Evolutionary conservation across 306 rosid species (phyloP).

Genomic region (Lathyrus oleraceus): DNA sequence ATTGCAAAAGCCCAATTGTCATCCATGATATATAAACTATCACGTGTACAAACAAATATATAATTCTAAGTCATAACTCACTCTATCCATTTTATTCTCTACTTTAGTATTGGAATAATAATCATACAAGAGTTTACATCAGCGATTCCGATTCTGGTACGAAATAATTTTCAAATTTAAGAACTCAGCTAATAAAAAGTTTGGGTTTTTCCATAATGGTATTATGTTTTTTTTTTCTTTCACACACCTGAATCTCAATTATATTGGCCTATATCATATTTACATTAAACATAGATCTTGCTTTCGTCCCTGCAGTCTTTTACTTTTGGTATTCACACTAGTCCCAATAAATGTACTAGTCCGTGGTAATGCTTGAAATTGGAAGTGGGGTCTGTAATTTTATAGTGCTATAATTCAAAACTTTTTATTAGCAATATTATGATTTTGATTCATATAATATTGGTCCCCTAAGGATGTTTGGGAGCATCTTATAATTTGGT

Average conservation of each 20-base stretch:
- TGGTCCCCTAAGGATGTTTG: not conserved
- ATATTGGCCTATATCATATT: not conserved
- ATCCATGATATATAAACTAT: no score
- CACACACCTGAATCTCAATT: not conserved
- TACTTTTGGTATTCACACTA: constrained; percentile 25
- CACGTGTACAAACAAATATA: no score
- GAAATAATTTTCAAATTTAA: no score
- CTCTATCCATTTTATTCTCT: no score
- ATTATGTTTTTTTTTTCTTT: no score
- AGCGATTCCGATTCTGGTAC: no score
- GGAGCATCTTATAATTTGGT: not conserved
- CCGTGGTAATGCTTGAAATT: constrained; percentile 9
- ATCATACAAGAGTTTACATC: no score
- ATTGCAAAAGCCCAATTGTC: no score
- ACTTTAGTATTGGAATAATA: no score
- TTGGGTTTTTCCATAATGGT: no score
- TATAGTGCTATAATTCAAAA: not conserved
- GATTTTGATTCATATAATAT: not conserved
- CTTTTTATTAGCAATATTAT: not conserved
- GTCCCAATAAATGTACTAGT: constrained; percentile 35
- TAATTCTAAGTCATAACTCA: no score
- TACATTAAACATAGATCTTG: not conserved
- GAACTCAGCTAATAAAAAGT: no score
- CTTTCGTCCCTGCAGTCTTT: not conserved
- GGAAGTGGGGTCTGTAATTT: not conserved